phyloP scores from a whole-genome alignment of 352 stramenopile genomes.

The Phytophthora pluvialis region DNA sequence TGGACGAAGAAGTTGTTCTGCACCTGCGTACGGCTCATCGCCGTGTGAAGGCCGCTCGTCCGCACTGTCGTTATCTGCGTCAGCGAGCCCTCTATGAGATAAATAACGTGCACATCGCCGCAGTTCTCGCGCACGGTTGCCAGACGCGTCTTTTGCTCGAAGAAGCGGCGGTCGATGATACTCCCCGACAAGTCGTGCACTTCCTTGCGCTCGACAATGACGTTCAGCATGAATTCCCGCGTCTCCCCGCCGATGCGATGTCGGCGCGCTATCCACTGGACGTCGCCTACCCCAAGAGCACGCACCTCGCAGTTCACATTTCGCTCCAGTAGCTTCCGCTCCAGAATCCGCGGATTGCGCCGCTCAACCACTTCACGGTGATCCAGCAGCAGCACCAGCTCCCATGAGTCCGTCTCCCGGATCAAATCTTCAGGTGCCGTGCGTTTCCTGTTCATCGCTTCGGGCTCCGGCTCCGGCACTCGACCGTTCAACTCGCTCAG shows the following conservation, averaged over 20 bases:
- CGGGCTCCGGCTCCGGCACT: slow-evolving; percentile 26
- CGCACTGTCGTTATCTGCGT: slow-evolving; percentile 74
- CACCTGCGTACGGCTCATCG: slow-evolving; percentile 81
- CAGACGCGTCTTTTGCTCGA: slow-evolving; percentile 81
- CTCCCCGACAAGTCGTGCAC: slow-evolving; percentile 80
- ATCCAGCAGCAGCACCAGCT: slow-evolving; percentile 83
- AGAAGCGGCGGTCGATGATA: slow-evolving; percentile 85
- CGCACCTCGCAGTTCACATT: slow-evolving; percentile 87
- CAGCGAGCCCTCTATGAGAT: slow-evolving; percentile 85
- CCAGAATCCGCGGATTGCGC: slow-evolving; percentile 73
- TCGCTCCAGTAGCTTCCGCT: slow-evolving; percentile 79
- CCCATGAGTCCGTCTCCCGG: slow-evolving; percentile 63
- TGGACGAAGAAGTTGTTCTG: slow-evolving; percentile 89
- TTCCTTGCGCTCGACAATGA: slow-evolving; percentile 87
- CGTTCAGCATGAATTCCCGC: slow-evolving; percentile 80
- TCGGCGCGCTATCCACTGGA: slow-evolving; percentile 77
- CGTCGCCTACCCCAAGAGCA: slow-evolving; percentile 74
- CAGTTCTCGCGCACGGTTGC: slow-evolving; percentile 47
- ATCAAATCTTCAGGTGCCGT: slow-evolving; percentile 26
- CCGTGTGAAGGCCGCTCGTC: slow-evolving; percentile 63
- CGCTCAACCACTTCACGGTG: slow-evolving; percentile 82
- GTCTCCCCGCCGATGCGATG: slow-evolving; percentile 41
- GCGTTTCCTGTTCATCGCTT: slow-evolving; percentile 6
- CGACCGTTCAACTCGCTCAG: slow-evolving; percentile 1
- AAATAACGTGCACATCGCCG: slow-evolving; percentile 81